Evolutionary conservation across 179 eudicot species (phyloP).

Genomic region (Beta lomatogona): DNA sequence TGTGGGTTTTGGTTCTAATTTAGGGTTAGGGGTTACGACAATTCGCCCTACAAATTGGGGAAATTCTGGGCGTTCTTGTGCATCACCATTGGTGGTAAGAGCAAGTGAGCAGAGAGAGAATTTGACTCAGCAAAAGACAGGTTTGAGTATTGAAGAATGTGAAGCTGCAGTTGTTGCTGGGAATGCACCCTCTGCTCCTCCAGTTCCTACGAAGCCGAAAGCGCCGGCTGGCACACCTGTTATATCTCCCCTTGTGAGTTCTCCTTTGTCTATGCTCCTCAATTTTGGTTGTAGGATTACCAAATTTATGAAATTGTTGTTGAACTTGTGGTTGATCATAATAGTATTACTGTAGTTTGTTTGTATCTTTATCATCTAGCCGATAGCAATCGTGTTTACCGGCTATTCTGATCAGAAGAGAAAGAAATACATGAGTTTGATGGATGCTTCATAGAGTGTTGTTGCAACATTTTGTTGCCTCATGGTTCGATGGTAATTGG

Average conservation of each 20-base stretch:
- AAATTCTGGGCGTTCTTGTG: not conserved
- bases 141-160: slow-evolving; percentile 67
- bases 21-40: not conserved
- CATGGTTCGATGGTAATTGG: not conserved
- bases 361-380: not conserved
- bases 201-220: slow-evolving; percentile 59
- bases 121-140: slow-evolving; percentile 36
- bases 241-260: slow-evolving; percentile 55
- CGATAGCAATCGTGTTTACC: not conserved
- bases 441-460: not conserved
- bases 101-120: slow-evolving; percentile 45
- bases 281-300: not conserved
- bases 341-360: not conserved
- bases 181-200: slow-evolving; percentile 75
- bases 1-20: slow-evolving; percentile 21
- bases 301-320: not conserved
- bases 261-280: not conserved
- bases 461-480: not conserved
- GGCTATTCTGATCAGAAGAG: not conserved
- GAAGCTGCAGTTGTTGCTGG: slow-evolving; percentile 96
- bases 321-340: not conserved
- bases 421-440: not conserved
- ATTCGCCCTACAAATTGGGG: slow-evolving; percentile 21
- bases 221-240: slow-evolving; percentile 75
- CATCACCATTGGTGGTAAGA: slow-evolving; percentile 38